A percentile compares a stretch with the other conserved stretches of the same genome.
Evolutionary conservation across 2,329 filamentous ascomycete species (phyloP).

Genomic region (Ceratocystis destructans): DNA sequence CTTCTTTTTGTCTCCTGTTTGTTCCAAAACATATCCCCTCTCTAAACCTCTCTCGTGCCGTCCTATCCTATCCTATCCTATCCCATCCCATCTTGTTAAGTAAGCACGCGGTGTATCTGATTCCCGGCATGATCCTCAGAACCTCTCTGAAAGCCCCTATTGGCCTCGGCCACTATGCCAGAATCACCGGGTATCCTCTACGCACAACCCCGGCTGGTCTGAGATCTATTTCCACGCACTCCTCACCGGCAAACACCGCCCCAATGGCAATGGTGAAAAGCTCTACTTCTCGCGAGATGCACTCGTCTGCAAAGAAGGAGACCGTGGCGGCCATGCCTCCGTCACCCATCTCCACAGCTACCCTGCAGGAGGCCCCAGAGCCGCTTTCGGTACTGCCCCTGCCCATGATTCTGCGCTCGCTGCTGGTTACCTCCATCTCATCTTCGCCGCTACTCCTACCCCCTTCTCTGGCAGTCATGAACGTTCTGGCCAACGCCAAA

Average conservation of each 20-base stretch:
- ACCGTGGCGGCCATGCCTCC: conserved; percentile 11
- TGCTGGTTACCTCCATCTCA: conserved; percentile 55
- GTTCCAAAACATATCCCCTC: neutral
- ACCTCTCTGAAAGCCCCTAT: conserved; percentile 2
- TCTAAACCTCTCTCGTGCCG: no score
- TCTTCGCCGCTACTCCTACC: conserved; percentile 55
- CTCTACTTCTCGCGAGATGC: conserved; percentile 11
- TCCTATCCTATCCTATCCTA: no score
- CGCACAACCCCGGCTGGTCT: neutral
- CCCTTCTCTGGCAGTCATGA: conserved; percentile 56
- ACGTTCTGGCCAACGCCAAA: conserved; percentile 53
- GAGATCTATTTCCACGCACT: neutral
- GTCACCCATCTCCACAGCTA: neutral
- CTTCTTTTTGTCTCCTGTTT: neutral
- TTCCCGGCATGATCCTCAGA: neutral
- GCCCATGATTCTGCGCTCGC: conserved; percentile 51
- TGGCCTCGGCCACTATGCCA: conserved; percentile 8
- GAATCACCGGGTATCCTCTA: neutral
- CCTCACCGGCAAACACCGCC: neutral
- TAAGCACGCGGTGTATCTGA: neutral
- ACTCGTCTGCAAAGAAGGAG: conserved; percentile 14
- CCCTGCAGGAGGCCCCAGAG: conserved; percentile 21
- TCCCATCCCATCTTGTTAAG: neutral
- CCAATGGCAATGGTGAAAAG: neutral
- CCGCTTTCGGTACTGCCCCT: conserved; percentile 55